A percentile compares a stretch with the other conserved stretches of the same genome.
These are phyloP conservation scores for Dactylellina drechsleri DNA, from an alignment of 2,329 filamentous ascomycete species.

Conservation along the genomic window DNA sequence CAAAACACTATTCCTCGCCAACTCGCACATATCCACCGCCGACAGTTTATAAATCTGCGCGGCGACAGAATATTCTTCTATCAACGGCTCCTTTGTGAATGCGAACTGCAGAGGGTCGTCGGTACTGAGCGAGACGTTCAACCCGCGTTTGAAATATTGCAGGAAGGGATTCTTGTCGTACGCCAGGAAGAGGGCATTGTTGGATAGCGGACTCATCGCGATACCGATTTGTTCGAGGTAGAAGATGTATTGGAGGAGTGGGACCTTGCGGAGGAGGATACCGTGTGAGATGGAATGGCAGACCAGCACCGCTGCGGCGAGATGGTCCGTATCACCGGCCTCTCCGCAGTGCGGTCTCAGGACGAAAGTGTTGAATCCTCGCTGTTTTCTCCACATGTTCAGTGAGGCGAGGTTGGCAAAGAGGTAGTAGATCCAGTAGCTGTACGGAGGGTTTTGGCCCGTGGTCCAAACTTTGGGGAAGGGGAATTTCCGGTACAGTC, in stretches of 20 bases:
- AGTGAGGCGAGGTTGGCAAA: constrained; percentile 93
- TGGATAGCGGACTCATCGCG: constrained; percentile 98
- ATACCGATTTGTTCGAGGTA: constrained; percentile 98
- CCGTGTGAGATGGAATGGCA: constrained; percentile 98
- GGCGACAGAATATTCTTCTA: constrained; percentile 97
- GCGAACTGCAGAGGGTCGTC: constrained; percentile 98
- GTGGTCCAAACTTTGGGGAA: constrained; percentile 88
- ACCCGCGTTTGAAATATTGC: constrained; percentile 90
- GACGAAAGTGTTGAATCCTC: constrained; percentile 95
- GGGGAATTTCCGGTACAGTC: constrained; percentile 95
- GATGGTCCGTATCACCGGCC: constrained; percentile 94
- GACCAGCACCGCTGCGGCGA: constrained; percentile 89
- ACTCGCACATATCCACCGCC: constrained; percentile 97
- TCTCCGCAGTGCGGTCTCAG: constrained; percentile 95
- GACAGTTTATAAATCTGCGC: constrained; percentile 98
- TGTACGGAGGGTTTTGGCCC: constrained; percentile 96
- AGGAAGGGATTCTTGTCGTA: constrained; percentile 98
- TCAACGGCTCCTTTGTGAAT: constrained; percentile 96
- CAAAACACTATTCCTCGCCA: constrained; percentile 93
- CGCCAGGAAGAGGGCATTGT: constrained; percentile 94
- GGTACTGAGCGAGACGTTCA: constrained; percentile 95
- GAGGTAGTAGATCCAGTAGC: constrained; percentile 98
- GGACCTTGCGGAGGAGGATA: constrained; percentile 89
- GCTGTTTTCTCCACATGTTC: constrained; percentile 87
- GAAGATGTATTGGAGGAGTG: constrained; percentile 93